phyloP scores from a whole-genome alignment of 2,329 filamentous ascomycete genomes.

The Neurospora sp. region DNA sequence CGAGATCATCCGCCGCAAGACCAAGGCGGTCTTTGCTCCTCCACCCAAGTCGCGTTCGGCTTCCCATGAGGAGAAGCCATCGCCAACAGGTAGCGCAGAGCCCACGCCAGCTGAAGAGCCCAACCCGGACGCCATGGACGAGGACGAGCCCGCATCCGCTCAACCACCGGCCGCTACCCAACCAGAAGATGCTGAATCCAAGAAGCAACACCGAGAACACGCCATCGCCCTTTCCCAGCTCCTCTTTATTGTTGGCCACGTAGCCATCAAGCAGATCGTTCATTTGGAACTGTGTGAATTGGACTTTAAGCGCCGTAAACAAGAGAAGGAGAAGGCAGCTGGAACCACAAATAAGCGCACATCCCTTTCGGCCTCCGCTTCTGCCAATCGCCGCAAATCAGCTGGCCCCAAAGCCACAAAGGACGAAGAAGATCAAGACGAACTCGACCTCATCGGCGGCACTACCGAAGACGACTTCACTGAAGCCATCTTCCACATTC shows the following conservation, averaged over 20 bases:
- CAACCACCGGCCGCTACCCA: conserved; percentile 21
- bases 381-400: conserved; percentile 18
- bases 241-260: conserved; percentile 89
- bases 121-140: conserved; percentile 22
- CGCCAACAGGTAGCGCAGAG: conserved; percentile 5
- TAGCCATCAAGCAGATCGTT: conserved; percentile 98
- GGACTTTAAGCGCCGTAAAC: conserved; percentile 95
- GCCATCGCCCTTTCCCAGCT: conserved; percentile 78
- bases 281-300: conserved; percentile 95
- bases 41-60: conserved; percentile 32
- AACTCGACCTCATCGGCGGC: conserved; percentile 91
- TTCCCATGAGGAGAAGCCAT: conserved; percentile 35
- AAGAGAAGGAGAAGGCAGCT: conserved; percentile 69
- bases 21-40: conserved; percentile 61
- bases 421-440: conserved; percentile 56
- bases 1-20: conserved; percentile 79
- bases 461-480: conserved; percentile 93
- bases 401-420: conserved; percentile 21
- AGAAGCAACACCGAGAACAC: conserved; percentile 50
- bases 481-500: conserved; percentile 75
- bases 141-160: conserved; percentile 13
- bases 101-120: conserved; percentile 19
- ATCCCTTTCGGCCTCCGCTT: conserved; percentile 23
- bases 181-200: conserved; percentile 7
- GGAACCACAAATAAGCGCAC: conserved; percentile 30